Evolutionary conservation across 2,329 filamentous ascomycete genomes (phyloP), one percentile per base, ranked within the genome.

Genomic region (Diplodia scrobiculata): DNA sequence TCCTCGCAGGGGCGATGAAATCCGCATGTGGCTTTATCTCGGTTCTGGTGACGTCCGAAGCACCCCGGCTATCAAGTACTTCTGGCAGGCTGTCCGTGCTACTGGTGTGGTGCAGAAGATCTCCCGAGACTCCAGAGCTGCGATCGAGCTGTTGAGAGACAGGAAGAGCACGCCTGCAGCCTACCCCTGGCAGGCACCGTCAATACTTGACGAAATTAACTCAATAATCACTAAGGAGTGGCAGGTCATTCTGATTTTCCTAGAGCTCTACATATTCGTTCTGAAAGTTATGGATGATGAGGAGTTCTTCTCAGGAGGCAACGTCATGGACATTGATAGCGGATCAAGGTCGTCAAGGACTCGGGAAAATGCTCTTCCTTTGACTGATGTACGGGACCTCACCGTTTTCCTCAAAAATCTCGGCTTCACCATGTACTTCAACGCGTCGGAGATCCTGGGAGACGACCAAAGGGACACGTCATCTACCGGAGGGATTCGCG

Each of bases 211-310:
- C 13, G 38, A 41, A 3, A 41, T n/a, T 6, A 47, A 47, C 45
- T 27, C 55, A 47, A 19, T 10, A 29, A 51, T 72, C 27, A 78
- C 83, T 29, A 84, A 88, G 70, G 92, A 98, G 74, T 99, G 95
- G 95, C 88, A 90, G 19, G 88, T 95, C 0, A 86, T 97, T 50
- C 82, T 98, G 0, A 84, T 99, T 0, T 98, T 99, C 73, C 83
- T 99, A 5, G 95, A 99, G 72, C 84, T 99, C 0, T 99, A 97
- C 75, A 92, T 90, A 1, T 98, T 98, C 74, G 87, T 97, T 2
- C 81, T 98, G 13, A 90, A 95, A 71, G 87, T 98, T 38, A 96
- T 94, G 75, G 95, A 99, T 71, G 95, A 99, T 69, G 94, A 98
- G 70, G 95, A 99, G 72, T 99, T 99, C 74, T 90, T 96, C 68